These are phyloP conservation scores for Hypoxylon fragiforme DNA, from an alignment of 495 filamentous ascomycete species.

Conservation along the genomic window DNA sequence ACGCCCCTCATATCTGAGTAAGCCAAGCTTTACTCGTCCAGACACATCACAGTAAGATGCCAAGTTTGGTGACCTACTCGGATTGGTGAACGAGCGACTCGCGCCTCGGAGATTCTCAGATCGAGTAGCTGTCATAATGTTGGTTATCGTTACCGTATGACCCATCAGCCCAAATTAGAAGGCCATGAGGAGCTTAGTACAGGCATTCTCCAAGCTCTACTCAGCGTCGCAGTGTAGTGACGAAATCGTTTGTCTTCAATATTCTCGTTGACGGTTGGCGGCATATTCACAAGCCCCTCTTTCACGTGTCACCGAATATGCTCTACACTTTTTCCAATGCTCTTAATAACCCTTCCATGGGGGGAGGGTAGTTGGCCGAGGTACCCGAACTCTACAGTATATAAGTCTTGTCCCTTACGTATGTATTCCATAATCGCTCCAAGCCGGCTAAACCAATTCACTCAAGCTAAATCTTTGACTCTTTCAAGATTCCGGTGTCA, in stretches of 20 bases:
- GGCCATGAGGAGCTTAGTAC: slow-evolving; percentile 27
- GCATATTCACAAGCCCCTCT: slow-evolving; percentile 14
- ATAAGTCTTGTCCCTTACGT: slow-evolving; percentile 16
- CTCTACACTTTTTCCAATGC: slow-evolving; percentile 21
- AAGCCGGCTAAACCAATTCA: not conserved
- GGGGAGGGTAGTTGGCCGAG: not conserved
- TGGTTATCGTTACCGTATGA: slow-evolving; percentile 14
- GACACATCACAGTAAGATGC: slow-evolving; percentile 32
- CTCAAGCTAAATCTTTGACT: slow-evolving; percentile 30
- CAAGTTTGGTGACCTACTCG: slow-evolving; percentile 10
- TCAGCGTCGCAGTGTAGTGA: slow-evolving; percentile 24
- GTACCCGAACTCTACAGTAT: slow-evolving; percentile 28
- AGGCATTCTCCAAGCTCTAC: slow-evolving; percentile 8
- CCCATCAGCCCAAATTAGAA: slow-evolving; percentile 27
- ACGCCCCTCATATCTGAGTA: slow-evolving; percentile 23
- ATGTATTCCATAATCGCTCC: slow-evolving; percentile 4
- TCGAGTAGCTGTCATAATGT: slow-evolving; percentile 9
- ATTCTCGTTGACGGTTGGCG: slow-evolving; percentile 14
- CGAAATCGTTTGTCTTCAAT: slow-evolving; percentile 21
- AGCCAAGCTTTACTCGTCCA: slow-evolving; percentile 17
- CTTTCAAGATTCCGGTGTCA: slow-evolving; percentile 20
- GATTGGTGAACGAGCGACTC: slow-evolving; percentile 15
- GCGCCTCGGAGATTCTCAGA: slow-evolving; percentile 12
- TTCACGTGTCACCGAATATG: slow-evolving; percentile 26
- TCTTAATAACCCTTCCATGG: slow-evolving; percentile 1